Evolutionary conservation across 345 rosid genomes (phyloP), one percentile per base, ranked within the genome.

Genomic region (Zanthoxylum bungeanum): DNA sequence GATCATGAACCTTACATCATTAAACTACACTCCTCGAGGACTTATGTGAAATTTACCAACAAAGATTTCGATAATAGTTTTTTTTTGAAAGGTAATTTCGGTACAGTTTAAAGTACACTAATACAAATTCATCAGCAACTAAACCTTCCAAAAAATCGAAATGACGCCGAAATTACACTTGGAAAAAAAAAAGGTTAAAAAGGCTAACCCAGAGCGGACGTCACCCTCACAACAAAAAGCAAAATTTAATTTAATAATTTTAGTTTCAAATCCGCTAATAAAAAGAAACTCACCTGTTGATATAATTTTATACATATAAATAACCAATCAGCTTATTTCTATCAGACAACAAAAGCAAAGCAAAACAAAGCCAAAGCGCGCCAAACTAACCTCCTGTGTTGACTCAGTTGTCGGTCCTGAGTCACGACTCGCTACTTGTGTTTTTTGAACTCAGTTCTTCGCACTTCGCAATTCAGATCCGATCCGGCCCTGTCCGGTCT

Each of bases 121-220:
- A 80, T 73, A 76, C 80, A 8, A 47, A 28, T 73, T 73, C 62
- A 76, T 52, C 73, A 60, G 9, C 66, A 47, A 34, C n/a, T 22
- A 24, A 37, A 27, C 65, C 37, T 19, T 42, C 75, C 76, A 80
- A 73, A n/a, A 64, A 3, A n/a, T n/a, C 37, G 82, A 75, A 77
- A 75, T 60, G 46, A 21, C 84, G 66, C 61, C 73, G 71, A 70
- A 73, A 66, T 60, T 61, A 37, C 78, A n/a, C 47, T 5, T 12
- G 19, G 76, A 71, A 66, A 36, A 55, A 14, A 11, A 2, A 14
- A 44, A 44, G 5, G 12, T 4, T 14, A 4, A 44, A 44, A 46
- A 39, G 64, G 49, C 24, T 27, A n/a, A 16, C 31, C 60, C 65
- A 36, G 8, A 47, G 57, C 76, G 65, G 65, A 65, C 71, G 71